These are phyloP conservation scores for Leucosporidium yakuticum DNA, from an alignment of 768 basidiomycete genomes.

Conservation along the genomic window DNA sequence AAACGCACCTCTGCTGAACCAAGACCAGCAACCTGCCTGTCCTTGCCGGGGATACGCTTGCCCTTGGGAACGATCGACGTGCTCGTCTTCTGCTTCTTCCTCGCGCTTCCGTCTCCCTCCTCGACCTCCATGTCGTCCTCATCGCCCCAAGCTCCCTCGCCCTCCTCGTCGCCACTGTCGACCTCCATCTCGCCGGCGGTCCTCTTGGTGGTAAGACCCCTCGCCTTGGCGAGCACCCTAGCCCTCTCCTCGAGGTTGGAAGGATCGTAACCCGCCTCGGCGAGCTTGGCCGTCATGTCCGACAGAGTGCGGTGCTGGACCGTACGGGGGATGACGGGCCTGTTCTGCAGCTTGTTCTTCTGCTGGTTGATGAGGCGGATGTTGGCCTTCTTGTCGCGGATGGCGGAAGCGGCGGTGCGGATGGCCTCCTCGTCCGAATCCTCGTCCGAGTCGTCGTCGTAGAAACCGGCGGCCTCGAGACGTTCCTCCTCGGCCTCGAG, in stretches of 20 bases:
- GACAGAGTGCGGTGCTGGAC: slow-evolving; percentile 58
- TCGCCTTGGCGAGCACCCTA: slow-evolving; percentile 66
- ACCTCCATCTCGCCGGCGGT: slow-evolving; percentile 51
- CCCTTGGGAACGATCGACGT: slow-evolving; percentile 28
- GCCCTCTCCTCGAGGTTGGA: slow-evolving; percentile 84
- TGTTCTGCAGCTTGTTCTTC: slow-evolving; percentile 84
- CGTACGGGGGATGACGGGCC: slow-evolving; percentile 66
- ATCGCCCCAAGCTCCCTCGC: slow-evolving; percentile 16
- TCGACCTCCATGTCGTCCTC: slow-evolving; percentile 47
- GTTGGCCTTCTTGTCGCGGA: slow-evolving; percentile 50
- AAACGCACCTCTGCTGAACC: slow-evolving; percentile 19
- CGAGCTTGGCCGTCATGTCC: slow-evolving; percentile 73
- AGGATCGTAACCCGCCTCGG: slow-evolving; percentile 84
- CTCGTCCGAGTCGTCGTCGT: slow-evolving; percentile 80
- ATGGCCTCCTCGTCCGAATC: slow-evolving; percentile 62
- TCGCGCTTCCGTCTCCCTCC: slow-evolving; percentile 28
- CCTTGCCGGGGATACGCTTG: slow-evolving; percentile 32
- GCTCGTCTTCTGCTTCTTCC: slow-evolving; percentile 30
- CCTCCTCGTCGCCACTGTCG: slow-evolving; percentile 39
- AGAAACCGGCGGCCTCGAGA: slow-evolving; percentile 90
- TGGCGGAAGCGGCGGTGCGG: slow-evolving; percentile 60
- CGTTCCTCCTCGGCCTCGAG: slow-evolving; percentile 94
- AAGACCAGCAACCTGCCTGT: slow-evolving; percentile 28
- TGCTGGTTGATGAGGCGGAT: slow-evolving; percentile 52
- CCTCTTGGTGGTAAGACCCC: slow-evolving; percentile 46